Conservation (phyloP, 257 asterid genomes). For the Ilex asprella region DNA sequence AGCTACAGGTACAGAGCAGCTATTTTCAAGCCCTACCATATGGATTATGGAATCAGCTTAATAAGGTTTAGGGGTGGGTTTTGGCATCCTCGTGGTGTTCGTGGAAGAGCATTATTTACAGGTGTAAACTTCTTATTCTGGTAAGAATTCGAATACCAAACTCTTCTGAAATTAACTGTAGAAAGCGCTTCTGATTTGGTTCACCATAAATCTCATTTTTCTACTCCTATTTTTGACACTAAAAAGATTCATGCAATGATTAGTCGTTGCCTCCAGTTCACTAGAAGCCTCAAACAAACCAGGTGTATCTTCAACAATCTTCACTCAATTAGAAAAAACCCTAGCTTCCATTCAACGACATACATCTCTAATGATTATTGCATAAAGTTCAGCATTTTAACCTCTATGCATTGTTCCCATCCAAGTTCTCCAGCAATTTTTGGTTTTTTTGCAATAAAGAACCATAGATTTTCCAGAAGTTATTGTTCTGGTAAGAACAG, state of each 20-base stretch:
- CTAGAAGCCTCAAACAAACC: neutral
- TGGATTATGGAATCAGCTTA: no score
- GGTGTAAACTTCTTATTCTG: no score
- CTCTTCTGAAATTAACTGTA: no score
- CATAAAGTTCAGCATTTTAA: slow-evolving; percentile 11
- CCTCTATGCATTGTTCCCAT: slow-evolving; percentile 6
- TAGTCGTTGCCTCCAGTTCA: neutral
- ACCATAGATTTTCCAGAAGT: slow-evolving; percentile 21
- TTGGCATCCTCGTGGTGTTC: no score
- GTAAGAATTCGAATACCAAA: no score
- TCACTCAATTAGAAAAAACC: neutral
- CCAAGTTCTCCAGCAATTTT: slow-evolving; percentile 2
- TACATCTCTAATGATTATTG: neutral
- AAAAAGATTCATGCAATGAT: neutral
- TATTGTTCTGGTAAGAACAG: slow-evolving; percentile 42
- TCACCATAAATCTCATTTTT: no score
- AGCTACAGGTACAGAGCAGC: no score
- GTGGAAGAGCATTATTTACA: no score
- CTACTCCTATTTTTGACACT: no score
- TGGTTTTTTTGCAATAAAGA: slow-evolving; percentile 11
- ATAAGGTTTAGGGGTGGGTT: no score
- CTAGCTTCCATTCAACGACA: neutral
- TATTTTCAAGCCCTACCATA: no score
- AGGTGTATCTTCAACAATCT: neutral
- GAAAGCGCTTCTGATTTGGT: no score